These are phyloP conservation scores for Aphanomyces stellatus DNA, from an alignment of 352 stramenopile species.

Conservation along the genomic window DNA sequence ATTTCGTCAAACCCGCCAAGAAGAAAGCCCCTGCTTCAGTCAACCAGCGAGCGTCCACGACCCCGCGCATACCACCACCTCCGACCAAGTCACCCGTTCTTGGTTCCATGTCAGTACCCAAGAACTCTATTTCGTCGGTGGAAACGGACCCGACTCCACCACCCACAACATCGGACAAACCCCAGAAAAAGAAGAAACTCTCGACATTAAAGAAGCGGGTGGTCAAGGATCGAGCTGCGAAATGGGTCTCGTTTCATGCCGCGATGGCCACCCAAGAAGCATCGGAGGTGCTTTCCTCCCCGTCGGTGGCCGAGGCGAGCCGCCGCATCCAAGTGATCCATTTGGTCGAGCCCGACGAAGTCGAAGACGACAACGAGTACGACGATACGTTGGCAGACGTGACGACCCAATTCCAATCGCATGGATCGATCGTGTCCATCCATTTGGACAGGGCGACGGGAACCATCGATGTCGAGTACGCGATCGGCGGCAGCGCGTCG, in stretches of 20 bases:
- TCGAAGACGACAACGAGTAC: conserved; percentile 31
- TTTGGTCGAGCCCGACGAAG: conserved; percentile 27
- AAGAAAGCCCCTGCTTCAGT: too few relatives aligned
- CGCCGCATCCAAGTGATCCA: conserved; percentile 12
- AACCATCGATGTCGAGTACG: conserved; percentile 22
- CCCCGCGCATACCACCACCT: too few relatives aligned
- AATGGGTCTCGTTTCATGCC: conserved; percentile 18
- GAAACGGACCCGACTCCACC: not conserved
- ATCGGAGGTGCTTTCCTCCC: not conserved
- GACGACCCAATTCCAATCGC: conserved; percentile 1
- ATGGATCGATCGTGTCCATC: not conserved
- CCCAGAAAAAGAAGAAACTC: conserved; percentile 23
- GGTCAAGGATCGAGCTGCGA: conserved; percentile 12
- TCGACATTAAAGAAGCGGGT: conserved; percentile 23
- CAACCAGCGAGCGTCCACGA: too few relatives aligned
- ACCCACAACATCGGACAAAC: not conserved
- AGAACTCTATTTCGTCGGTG: not conserved
- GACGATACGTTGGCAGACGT: conserved; percentile 22
- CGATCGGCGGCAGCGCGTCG: not conserved
- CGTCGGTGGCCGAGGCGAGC: not conserved
- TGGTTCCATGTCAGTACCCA: too few relatives aligned
- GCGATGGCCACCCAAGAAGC: too few relatives aligned
- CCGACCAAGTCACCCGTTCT: too few relatives aligned
- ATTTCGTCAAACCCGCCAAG: not conserved
- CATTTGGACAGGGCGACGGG: conserved; percentile 4